A percentile compares a stretch with the other conserved stretches of the same genome.
These are phyloP conservation scores for Sarocladium kiliense DNA, from an alignment of 2,329 filamentous ascomycete genomes.

Conservation along the genomic window DNA sequence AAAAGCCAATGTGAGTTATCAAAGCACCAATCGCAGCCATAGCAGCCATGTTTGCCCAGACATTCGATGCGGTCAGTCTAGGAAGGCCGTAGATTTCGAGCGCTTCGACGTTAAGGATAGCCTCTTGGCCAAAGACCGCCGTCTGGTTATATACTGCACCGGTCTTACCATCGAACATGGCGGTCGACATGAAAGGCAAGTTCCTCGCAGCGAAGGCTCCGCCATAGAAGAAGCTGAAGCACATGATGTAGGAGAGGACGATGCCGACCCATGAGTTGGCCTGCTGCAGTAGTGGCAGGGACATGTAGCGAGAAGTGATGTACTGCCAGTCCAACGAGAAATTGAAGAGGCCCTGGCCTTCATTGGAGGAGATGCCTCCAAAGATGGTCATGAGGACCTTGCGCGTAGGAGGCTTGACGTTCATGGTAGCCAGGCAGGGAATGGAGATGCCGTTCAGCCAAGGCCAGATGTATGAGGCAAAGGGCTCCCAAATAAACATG, in stretches of 20 bases:
- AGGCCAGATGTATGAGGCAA: slow-evolving; percentile 42
- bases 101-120: no score
- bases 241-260: neutral
- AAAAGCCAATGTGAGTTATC: no score
- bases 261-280: slow-evolving; percentile 34
- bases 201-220: no score
- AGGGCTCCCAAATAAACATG: slow-evolving; percentile 41
- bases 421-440: slow-evolving; percentile 40
- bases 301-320: neutral
- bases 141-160: no score
- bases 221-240: slow-evolving; percentile 28
- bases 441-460: slow-evolving; percentile 28
- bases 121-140: no score
- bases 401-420: no score
- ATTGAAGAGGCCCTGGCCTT: neutral
- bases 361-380: slow-evolving; percentile 26
- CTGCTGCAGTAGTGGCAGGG: slow-evolving; percentile 6
- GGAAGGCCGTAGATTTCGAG: no score
- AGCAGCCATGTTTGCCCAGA: no score
- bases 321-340: neutral
- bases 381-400: slow-evolving; percentile 44
- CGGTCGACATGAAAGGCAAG: no score
- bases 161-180: no score
- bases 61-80: no score
- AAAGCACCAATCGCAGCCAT: no score